A percentile compares a stretch with the other conserved stretches of the same genome.
phyloP scores from a whole-genome alignment of 2,329 filamentous ascomycete genomes.

The Pseudogymnoascus sp. region DNA sequence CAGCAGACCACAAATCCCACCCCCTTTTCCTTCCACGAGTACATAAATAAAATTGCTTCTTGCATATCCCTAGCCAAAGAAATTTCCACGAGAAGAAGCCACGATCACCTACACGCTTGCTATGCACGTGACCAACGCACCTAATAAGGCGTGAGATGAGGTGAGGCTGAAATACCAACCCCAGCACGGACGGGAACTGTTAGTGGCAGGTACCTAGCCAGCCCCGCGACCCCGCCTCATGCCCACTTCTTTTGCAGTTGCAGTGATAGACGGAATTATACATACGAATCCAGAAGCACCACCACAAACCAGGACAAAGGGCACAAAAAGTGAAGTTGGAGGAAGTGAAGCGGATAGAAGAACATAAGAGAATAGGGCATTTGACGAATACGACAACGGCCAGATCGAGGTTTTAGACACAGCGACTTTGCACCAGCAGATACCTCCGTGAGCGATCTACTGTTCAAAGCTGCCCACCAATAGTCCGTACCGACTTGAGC shows the following conservation, averaged over 20 bases:
- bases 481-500: not conserved
- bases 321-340: not conserved
- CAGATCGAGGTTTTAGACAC: not conserved
- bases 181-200: not conserved
- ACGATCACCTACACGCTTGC: not conserved
- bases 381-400: not conserved
- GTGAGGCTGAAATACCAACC: not conserved
- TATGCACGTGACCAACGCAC: not conserved
- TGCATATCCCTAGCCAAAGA: not conserved
- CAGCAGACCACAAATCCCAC: too few species aligned
- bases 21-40: not conserved
- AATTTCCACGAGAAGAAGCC: not conserved
- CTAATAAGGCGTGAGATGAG: conserved; percentile 3
- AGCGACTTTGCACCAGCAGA: not conserved
- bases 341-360: not conserved
- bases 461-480: not conserved
- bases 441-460: not conserved
- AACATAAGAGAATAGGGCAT: not conserved
- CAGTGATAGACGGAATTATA: not conserved
- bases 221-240: conserved; percentile 5
- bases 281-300: not conserved
- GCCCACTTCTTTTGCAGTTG: not conserved
- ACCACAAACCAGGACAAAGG: not conserved
- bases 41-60: not conserved
- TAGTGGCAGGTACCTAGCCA: conserved; percentile 6